Percentiles rank a stretch among this genome's conserved stretches.
These are phyloP conservation scores for Beauveria sp. DNA, from an alignment of 2,329 filamentous ascomycete genomes.

Conservation along the genomic window DNA sequence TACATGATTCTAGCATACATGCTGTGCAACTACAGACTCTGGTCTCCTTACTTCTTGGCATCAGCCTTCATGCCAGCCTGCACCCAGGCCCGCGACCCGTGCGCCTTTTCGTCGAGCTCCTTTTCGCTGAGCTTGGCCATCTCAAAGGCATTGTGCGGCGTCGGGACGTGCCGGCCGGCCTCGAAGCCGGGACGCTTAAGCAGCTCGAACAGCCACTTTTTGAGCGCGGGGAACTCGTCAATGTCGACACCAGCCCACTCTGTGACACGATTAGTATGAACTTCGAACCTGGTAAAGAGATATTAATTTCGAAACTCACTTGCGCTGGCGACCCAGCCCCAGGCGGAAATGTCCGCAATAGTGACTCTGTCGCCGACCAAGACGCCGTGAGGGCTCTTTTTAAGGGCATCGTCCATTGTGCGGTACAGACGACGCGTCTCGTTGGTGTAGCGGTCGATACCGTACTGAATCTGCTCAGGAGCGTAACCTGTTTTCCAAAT, in stretches of 20 bases:
- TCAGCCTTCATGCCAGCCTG: slow-evolving; percentile 63
- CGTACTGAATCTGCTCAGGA: slow-evolving; percentile 74
- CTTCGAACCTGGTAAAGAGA: too few relatives aligned
- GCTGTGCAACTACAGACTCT: neutral
- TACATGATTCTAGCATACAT: neutral
- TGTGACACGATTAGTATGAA: slow-evolving; percentile 8
- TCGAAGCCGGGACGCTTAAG: slow-evolving; percentile 62
- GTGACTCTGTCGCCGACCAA: slow-evolving; percentile 62
- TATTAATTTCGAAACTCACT: slow-evolving; percentile 25
- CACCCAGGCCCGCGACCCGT: slow-evolving; percentile 53
- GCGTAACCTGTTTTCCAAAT: slow-evolving; percentile 51
- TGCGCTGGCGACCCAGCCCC: slow-evolving; percentile 63
- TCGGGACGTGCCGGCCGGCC: slow-evolving; percentile 67
- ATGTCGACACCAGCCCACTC: slow-evolving; percentile 47
- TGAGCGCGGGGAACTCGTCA: slow-evolving; percentile 65
- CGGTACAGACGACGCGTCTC: slow-evolving; percentile 78
- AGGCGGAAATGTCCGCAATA: slow-evolving; percentile 72
- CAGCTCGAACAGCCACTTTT: slow-evolving; percentile 70
- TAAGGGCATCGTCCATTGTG: slow-evolving; percentile 66
- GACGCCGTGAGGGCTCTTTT: slow-evolving; percentile 46
- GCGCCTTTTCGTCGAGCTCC: slow-evolving; percentile 50
- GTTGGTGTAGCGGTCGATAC: slow-evolving; percentile 72
- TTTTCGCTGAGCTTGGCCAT: slow-evolving; percentile 32
- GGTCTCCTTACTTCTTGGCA: slow-evolving; percentile 35
- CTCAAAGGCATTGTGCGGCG: slow-evolving; percentile 53